Base-by-base conservation (phyloP, 805 yeast species). In the Wickerhamiella lipophila region DNA sequence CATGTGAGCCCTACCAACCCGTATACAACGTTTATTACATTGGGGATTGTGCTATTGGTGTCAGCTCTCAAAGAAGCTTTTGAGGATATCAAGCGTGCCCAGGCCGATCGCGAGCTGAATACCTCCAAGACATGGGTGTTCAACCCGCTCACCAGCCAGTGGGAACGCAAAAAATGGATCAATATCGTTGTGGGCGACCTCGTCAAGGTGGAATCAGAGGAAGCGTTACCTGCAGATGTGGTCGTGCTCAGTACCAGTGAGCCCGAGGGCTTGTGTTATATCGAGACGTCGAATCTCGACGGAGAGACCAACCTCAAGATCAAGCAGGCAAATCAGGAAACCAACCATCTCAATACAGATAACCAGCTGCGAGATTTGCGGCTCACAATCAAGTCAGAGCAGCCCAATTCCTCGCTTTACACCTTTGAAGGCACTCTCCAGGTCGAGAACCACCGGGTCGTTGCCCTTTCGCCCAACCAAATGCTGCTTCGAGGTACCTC, bases 221-320 rank as follows among this genome's bases (percentile, higher is more conserved):
- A 89, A 53, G 81, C 95, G 0, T 75, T 92, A 50, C 99, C 99
- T 0, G 97, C 98, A 0, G 99, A 92, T 68, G 59, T 92, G 49
- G 71, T 89, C 15, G 65, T 94, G 15, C 62, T 92, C 29, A 78
- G 92, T 21, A 86, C 96, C 0, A 89, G 97, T 0, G 99, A 92
- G 64, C 99, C 99, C 0, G 97, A 89, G 65, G 99, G 98, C 2
- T 71, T 92, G 52, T 94, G 98, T 64, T 92, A 92, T 59, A 85
- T 94, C 49, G 99, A 92, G 65, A 92, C 99, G 1, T 95, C 98
- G 0, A 92, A 92, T 60, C 70, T 92, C 56, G 99, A 92, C 65
- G 99, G 99, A 50, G 99, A 92, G 64, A 94, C 99, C 0, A 92
- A 92, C 63, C 72, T 92, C 58, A 92, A 92, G 61, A 92, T 92